phyloP scores from a whole-genome alignment of 306 rosid species.

The Geum urbanum region DNA sequence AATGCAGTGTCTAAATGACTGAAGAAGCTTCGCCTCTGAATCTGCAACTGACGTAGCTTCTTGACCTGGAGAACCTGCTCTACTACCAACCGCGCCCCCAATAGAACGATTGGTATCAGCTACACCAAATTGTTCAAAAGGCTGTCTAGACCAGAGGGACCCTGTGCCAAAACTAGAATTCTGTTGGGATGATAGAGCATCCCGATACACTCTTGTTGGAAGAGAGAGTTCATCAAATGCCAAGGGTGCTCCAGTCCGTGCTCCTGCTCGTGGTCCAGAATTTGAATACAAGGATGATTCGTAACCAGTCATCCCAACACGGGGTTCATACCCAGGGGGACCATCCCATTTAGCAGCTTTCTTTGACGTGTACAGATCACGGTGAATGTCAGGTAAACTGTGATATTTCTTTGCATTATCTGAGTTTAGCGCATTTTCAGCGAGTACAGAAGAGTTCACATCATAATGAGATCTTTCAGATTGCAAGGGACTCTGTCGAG shows the following conservation, averaged over 20 bases:
- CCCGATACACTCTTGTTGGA: constrained; percentile 48
- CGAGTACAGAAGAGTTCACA: constrained; percentile 37
- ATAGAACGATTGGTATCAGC: constrained; percentile 42
- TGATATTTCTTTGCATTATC: constrained; percentile 76
- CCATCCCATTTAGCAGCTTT: constrained; percentile 52
- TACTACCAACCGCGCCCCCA: constrained; percentile 39
- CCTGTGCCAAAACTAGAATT: constrained; percentile 53
- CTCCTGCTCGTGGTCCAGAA: constrained; percentile 49
- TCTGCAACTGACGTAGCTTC: constrained; percentile 51
- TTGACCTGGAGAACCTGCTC: constrained; percentile 38
- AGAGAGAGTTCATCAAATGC: constrained; percentile 69
- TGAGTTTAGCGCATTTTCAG: constrained; percentile 42
- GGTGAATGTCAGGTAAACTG: constrained; percentile 75
- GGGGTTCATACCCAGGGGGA: constrained; percentile 51
- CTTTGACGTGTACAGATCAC: constrained; percentile 44
- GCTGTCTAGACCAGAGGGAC: constrained; percentile 88
- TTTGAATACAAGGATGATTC: constrained; percentile 43
- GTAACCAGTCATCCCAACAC: constrained; percentile 27
- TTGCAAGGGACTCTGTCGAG: constrained; percentile 53
- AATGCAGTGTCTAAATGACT: constrained; percentile 73
- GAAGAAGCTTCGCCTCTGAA: constrained; percentile 73
- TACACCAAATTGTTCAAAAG: constrained; percentile 87
- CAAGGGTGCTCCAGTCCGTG: constrained; percentile 51
- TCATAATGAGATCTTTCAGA: constrained; percentile 57
- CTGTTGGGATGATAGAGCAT: constrained; percentile 50